phyloP scores from a whole-genome alignment of 805 yeast genomes.

The Candida saitoana region DNA sequence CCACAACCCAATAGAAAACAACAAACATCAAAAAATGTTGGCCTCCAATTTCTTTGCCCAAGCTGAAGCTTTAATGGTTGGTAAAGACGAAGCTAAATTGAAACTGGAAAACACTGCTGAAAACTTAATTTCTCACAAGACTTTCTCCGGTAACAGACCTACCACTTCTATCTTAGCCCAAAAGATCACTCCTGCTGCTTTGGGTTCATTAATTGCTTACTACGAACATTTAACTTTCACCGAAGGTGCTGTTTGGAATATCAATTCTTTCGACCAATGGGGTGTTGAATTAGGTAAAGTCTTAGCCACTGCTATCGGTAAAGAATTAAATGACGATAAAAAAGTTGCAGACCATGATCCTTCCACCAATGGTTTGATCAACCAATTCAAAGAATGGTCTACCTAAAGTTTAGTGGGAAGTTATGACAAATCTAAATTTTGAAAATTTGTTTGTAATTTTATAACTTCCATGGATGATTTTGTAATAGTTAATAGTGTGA shows the following conservation, averaged over 20 bases:
- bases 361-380: conserved; percentile 88
- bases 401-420: conserved; percentile 3
- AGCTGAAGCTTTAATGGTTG: conserved; percentile 96
- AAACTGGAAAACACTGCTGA: conserved; percentile 87
- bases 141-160: conserved; percentile 97
- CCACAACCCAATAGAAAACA: conserved; percentile 92
- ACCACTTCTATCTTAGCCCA: conserved; percentile 95
- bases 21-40: conserved; percentile 94
- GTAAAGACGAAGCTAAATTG: conserved; percentile 81
- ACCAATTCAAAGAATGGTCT: conserved; percentile 91
- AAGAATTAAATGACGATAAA: conserved; percentile 67
- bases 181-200: conserved; percentile 91
- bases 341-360: conserved; percentile 73
- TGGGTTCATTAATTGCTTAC: conserved; percentile 95
- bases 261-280: conserved; percentile 99
- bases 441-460: background rate
- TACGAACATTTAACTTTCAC: conserved; percentile 96
- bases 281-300: conserved; percentile 99
- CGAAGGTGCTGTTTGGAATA: conserved; percentile 99
- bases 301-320: conserved; percentile 91
- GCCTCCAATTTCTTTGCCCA: conserved; percentile 99
- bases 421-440: background rate
- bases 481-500: no score
- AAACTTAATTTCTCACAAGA: conserved; percentile 88
- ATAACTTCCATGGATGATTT: background rate